Evolutionary conservation across 768 basidiomycete species (phyloP).

Genomic region (Suillus placidus): DNA sequence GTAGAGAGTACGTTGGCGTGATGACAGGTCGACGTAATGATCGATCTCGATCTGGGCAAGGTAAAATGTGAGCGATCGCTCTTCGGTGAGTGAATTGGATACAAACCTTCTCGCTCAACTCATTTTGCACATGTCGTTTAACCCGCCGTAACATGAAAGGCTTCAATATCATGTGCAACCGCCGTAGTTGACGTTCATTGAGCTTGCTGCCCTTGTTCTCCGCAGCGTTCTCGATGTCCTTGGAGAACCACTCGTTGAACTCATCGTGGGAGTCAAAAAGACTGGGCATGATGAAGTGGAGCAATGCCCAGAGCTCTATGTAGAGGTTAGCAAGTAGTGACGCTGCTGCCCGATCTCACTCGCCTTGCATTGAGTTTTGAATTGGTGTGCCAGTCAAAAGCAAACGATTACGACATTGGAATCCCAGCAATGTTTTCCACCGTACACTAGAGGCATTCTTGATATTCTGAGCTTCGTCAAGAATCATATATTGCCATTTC

Average conservation of each 20-base stretch:
- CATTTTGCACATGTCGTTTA: constrained; percentile 99
- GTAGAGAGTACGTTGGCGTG: constrained; percentile 89
- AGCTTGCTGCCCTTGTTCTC: constrained; percentile 91
- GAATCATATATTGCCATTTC: constrained; percentile 99
- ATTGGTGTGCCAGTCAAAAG: constrained; percentile 97
- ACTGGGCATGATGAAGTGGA: constrained; percentile 99
- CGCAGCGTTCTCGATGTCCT: constrained; percentile 95
- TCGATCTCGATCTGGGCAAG: constrained; percentile 90
- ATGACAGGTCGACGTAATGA: constrained; percentile 91
- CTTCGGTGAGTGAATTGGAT: constrained; percentile 48
- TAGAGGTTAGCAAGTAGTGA: constrained; percentile 12
- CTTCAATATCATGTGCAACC: constrained; percentile 98
- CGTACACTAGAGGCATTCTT: constrained; percentile 95
- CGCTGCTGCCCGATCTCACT: constrained; percentile 18
- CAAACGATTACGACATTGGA: constrained; percentile 94
- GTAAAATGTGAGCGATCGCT: constrained; percentile 86
- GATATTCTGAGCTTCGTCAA: constrained; percentile 99
- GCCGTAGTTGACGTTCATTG: constrained; percentile 92
- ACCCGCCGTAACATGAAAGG: constrained; percentile 98
- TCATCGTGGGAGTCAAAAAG: constrained; percentile 99
- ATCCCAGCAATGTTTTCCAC: constrained; percentile 96
- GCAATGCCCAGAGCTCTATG: constrained; percentile 93
- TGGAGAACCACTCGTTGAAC: constrained; percentile 99
- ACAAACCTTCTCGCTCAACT: constrained; percentile 93
- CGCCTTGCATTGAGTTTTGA: constrained; percentile 99